phyloP scores from a whole-genome alignment of 2,329 filamentous ascomycete species.

The Xylaria sp. region DNA sequence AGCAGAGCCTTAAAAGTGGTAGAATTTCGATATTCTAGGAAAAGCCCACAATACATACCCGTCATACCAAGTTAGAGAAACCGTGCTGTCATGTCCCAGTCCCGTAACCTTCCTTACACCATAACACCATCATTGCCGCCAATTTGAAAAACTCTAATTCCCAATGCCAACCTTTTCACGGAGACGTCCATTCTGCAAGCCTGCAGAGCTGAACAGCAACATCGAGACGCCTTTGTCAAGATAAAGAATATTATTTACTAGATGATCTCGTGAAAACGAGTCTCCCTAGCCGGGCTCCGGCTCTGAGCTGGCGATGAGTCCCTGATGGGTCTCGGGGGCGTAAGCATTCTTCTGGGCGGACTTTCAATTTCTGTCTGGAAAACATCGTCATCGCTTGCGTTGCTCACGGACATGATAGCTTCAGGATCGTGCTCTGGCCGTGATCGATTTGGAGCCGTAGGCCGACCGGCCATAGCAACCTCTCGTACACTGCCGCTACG shows the following conservation, averaged over 20 bases:
- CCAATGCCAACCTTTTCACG: background rate
- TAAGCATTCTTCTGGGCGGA: conserved; percentile 56
- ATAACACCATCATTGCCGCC: conserved; percentile 9
- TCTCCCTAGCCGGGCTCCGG: conserved; percentile 66
- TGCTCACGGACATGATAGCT: conserved; percentile 46
- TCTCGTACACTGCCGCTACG: conserved; percentile 59
- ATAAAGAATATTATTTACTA: conserved; percentile 21
- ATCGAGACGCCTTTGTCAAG: background rate
- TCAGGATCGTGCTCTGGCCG: conserved; percentile 41
- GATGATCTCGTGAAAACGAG: conserved; percentile 69
- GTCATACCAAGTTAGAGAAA: background rate
- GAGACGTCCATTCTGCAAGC: background rate
- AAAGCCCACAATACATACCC: conserved; percentile 8
- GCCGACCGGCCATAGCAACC: conserved; percentile 58
- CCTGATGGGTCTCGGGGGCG: conserved; percentile 53
- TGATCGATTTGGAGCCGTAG: conserved; percentile 37
- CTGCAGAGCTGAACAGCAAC: background rate
- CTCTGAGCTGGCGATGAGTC: conserved; percentile 53
- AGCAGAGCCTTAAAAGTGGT: conserved; percentile 25
- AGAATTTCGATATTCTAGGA: conserved; percentile 29
- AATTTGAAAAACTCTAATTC: conserved; percentile 32
- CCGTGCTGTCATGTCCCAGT: background rate
- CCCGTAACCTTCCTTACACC: background rate
- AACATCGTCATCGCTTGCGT: conserved; percentile 54
- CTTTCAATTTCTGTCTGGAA: conserved; percentile 50